Conservation (phyloP, 768 basidiomycete species). For the Phanerodontia chrysosporium region DNA sequence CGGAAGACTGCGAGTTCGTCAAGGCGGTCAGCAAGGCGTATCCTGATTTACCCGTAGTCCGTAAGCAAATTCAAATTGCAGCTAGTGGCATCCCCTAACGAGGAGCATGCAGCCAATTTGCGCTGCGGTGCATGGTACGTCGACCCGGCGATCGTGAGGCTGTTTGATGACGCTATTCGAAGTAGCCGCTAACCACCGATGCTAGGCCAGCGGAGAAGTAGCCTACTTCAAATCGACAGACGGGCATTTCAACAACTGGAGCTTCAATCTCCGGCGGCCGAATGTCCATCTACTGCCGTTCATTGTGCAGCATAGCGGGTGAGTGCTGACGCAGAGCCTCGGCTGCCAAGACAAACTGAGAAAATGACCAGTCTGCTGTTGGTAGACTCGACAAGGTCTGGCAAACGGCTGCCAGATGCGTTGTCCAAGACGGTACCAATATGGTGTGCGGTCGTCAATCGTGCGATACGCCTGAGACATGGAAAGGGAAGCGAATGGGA, state of each 20-base stretch:
- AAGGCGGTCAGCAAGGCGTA: conserved; percentile 44
- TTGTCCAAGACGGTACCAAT: conserved; percentile 55
- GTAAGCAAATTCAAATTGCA: conserved; percentile 35
- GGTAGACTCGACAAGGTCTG: conserved; percentile 89
- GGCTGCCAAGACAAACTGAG: not conserved
- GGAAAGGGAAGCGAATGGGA: conserved; percentile 43
- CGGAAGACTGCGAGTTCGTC: conserved; percentile 73
- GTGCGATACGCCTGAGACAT: conserved; percentile 40
- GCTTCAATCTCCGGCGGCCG: conserved; percentile 77
- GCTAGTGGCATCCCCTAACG: not conserved
- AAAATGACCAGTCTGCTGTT: conserved; percentile 57
- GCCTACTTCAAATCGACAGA: conserved; percentile 95
- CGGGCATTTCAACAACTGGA: conserved; percentile 82
- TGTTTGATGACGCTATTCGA: not conserved
- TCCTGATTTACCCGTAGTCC: conserved; percentile 49
- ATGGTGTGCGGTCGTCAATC: conserved; percentile 38
- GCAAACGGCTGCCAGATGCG: conserved; percentile 93
- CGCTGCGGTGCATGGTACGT: conserved; percentile 95
- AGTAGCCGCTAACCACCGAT: not conserved
- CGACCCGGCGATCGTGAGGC: conserved; percentile 56
- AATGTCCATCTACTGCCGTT: conserved; percentile 76
- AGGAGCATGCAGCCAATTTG: conserved; percentile 67
- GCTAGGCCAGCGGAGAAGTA: conserved; percentile 28
- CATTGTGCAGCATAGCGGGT: conserved; percentile 58
- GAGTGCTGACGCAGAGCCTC: conserved; percentile 4